Percentiles rank a stretch among this genome's conserved stretches.
phyloP scores from a whole-genome alignment of 192 early-diverging fungal genomes.

The Umbelopsis vinacea region DNA sequence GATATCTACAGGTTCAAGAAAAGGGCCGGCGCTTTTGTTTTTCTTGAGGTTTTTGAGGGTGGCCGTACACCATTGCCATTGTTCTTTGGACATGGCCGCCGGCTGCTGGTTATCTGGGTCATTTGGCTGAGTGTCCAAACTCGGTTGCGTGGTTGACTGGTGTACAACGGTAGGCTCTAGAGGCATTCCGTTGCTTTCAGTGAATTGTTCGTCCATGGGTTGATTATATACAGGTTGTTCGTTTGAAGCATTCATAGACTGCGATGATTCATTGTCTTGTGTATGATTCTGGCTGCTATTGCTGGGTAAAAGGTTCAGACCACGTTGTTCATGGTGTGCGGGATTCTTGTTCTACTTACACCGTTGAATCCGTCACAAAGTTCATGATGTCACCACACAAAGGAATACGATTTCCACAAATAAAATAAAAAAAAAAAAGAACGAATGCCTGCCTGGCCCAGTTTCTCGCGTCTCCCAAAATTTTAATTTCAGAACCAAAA shows the following conservation, averaged over 20 bases:
- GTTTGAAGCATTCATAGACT: too few species aligned
- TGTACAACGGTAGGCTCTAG: not conserved
- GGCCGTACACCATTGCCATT: conserved; percentile 21
- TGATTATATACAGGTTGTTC: too few species aligned
- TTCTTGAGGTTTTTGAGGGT: conserved; percentile 69
- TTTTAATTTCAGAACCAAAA: not conserved
- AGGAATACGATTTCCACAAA: too few species aligned
- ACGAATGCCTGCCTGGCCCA: not conserved
- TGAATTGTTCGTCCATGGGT: too few species aligned
- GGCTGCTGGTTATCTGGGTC: not conserved
- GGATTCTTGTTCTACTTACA: not conserved
- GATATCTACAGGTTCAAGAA: conserved; percentile 81
- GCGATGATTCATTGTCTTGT: too few species aligned
- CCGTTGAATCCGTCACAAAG: not conserved
- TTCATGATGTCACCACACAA: not conserved
- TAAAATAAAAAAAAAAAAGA: not conserved
- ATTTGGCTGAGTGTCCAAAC: not conserved
- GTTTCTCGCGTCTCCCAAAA: not conserved
- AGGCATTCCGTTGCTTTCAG: too few species aligned
- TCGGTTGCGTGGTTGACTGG: not conserved
- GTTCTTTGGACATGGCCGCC: not conserved
- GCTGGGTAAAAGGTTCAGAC: too few species aligned
- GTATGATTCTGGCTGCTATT: too few species aligned
- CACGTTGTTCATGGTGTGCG: too few species aligned
- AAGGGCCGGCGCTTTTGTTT: conserved; percentile 79